Evolutionary conservation across 1,284 basidiomycete species (phyloP).

Genomic region (Ustanciosporium gigantosporum): DNA sequence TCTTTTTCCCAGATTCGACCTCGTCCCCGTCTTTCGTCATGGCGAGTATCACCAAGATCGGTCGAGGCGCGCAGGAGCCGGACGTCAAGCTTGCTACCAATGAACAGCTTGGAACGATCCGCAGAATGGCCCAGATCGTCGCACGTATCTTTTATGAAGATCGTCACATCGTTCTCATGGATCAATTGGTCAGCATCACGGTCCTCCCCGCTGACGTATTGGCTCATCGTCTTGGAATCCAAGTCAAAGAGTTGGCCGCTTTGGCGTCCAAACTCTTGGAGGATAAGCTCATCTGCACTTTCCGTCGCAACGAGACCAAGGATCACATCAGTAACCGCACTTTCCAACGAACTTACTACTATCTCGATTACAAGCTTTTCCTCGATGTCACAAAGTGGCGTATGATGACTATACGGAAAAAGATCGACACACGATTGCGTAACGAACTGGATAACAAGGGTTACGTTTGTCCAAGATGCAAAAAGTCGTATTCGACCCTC

Average conservation of each 20-base stretch:
- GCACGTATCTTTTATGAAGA: constrained; percentile 92
- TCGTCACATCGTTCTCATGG: constrained; percentile 85
- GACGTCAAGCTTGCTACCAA: constrained; percentile 43
- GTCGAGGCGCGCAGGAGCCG: constrained; percentile 21
- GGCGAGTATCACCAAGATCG: constrained; percentile 18
- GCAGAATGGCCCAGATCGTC: constrained; percentile 81
- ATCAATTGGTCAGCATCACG: constrained; percentile 84
- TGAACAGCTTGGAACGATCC: constrained; percentile 49
- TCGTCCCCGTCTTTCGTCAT: constrained; percentile 3
- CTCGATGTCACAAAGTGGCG: constrained; percentile 98
- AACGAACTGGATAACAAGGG: constrained; percentile 81
- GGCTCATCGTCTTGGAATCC: constrained; percentile 81
- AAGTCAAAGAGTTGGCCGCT: constrained; percentile 90
- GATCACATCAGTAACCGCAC: constrained; percentile 30
- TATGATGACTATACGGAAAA: constrained; percentile 87
- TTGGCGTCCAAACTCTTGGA: constrained; percentile 82
- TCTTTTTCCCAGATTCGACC: neutral
- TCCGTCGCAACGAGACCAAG: constrained; percentile 54
- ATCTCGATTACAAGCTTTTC: constrained; percentile 91
- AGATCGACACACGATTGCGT: constrained; percentile 70
- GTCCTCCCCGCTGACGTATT: constrained; percentile 91
- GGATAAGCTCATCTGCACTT: constrained; percentile 70
- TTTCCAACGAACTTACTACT: constrained; percentile 72
- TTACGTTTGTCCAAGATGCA: constrained; percentile 89
- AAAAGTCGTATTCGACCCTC: constrained; percentile 79